A percentile compares a stretch with the other conserved stretches of the same genome.
Conservation (phyloP, 1,284 basidiomycete genomes). For the Coriolopsis trogii region DNA sequence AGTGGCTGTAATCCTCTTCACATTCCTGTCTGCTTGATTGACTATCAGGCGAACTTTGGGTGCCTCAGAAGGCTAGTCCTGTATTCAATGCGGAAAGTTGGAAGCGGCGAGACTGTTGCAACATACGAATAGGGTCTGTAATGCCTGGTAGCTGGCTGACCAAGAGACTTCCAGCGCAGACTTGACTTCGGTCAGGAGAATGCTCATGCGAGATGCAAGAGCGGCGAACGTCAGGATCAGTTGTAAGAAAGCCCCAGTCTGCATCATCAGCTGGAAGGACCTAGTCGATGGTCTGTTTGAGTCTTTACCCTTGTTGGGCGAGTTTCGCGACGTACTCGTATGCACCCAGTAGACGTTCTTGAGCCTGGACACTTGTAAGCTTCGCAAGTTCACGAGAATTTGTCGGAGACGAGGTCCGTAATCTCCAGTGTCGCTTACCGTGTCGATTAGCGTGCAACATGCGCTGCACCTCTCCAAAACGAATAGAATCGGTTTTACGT, state of each 20-base stretch:
- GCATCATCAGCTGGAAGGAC: constrained; percentile 62
- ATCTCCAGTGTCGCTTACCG: constrained; percentile 41
- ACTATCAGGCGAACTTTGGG: too few relatives aligned
- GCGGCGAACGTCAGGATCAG: constrained; percentile 61
- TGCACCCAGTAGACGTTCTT: constrained; percentile 46
- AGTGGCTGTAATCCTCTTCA: too few relatives aligned
- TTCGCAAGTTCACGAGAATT: too few relatives aligned
- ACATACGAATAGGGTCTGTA: constrained; percentile 33
- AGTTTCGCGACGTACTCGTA: constrained; percentile 47
- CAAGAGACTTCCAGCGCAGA: constrained; percentile 38
- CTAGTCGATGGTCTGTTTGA: constrained; percentile 38
- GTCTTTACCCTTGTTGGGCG: not conserved
- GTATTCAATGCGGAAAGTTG: not conserved
- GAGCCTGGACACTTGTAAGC: constrained; percentile 55
- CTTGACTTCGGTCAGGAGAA: constrained; percentile 48
- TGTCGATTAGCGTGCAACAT: constrained; percentile 43
- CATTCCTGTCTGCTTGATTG: too few relatives aligned
- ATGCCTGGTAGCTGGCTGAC: constrained; percentile 32
- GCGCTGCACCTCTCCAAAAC: constrained; percentile 40
- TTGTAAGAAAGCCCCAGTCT: constrained; percentile 72
- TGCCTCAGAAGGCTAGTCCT: constrained; percentile 8
- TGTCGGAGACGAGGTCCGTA: too few relatives aligned
- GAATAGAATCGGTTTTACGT: constrained; percentile 36
- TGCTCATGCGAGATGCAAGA: constrained; percentile 58
- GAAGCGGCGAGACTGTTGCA: not conserved